Base-by-base conservation (phyloP, 805 yeast genomes). In the Ogataea chonburiensis region DNA sequence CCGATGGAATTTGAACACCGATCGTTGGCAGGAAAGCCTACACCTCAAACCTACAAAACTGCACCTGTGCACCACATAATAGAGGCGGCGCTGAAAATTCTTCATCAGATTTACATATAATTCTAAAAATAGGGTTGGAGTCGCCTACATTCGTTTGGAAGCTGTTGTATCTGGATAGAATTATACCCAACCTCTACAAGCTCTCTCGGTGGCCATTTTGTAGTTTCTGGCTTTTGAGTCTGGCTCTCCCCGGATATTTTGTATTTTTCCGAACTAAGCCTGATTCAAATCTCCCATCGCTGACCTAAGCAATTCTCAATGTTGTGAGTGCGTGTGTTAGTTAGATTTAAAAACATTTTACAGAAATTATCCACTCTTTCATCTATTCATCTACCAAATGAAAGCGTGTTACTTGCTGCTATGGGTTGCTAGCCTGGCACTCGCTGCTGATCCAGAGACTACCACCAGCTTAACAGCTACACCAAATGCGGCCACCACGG, bases 401-500 rank as follows among this genome's bases (percentile, higher is more conserved):
- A 43, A 42, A 29, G 7, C 31, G 12, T 34, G 30, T 13, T 13
- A 16, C 15, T 29, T 39, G 33, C 24, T 43, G 26, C 18, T 45
- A 18, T 24, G 37, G 17, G 21, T 41, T 3, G 31, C 39, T 13
- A 19, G 37, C 8, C n/a, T 46, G 9, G 38, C 38, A 2, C 11
- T 25, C 3, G 42, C 55, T 9, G 44, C 40, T 13, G 45, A 37
- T 24, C 31, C 46, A n/a, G 39, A 20, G 5, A 42, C 46, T 7
- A 36, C 47, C 1, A 36, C 51, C 1, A 37, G 35, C 12, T 38
- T 42, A 10, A 27, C 47, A 14, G 31, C 39, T 6, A 25, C 31
- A 1, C 39, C 47, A 6, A 28, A 43, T 5, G 35, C 52, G 16
- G 40, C 51, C 17, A 38, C 50, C 7, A 32, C 52, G 7, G 38